Evolutionary conservation across 768 basidiomycete species (phyloP).

Genomic region (Kwoniella heveanensis): DNA sequence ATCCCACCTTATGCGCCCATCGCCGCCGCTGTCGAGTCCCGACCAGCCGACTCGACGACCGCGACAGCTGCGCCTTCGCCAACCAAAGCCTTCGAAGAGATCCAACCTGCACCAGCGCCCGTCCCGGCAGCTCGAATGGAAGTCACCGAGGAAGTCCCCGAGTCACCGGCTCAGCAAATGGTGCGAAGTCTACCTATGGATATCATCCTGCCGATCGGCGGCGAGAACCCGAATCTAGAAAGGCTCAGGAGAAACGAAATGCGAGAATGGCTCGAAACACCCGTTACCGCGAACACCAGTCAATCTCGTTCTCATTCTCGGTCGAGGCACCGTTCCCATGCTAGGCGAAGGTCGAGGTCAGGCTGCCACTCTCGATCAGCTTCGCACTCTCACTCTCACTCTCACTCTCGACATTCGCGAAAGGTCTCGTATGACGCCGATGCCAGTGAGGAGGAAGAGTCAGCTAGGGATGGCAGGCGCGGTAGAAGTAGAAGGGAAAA

Average conservation of each 20-base stretch:
- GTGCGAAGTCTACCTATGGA: slow-evolving; percentile 49
- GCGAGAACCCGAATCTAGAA: slow-evolving; percentile 9
- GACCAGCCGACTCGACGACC: background rate
- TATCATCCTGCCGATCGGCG: slow-evolving; percentile 33
- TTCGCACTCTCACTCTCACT: slow-evolving; percentile 11
- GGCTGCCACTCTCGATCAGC: slow-evolving; percentile 3
- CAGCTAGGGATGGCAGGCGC: background rate
- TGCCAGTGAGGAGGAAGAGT: slow-evolving; percentile 20
- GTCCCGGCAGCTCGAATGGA: slow-evolving; percentile 10
- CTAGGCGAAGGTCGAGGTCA: slow-evolving; percentile 18
- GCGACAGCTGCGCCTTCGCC: slow-evolving; percentile 8
- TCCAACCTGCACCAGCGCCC: slow-evolving; percentile 10
- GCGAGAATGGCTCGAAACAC: slow-evolving; percentile 13
- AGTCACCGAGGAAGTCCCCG: slow-evolving; percentile 10
- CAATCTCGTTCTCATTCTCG: slow-evolving; percentile 6
- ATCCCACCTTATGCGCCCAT: slow-evolving; percentile 22
- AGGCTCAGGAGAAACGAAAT: slow-evolving; percentile 8
- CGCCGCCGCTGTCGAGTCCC: slow-evolving; percentile 4
- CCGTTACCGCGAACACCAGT: background rate
- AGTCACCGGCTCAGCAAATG: slow-evolving; percentile 32
- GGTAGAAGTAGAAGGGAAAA: slow-evolving; percentile 20
- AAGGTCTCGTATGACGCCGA: slow-evolving; percentile 25
- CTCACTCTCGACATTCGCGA: slow-evolving; percentile 12
- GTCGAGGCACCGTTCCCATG: slow-evolving; percentile 8
- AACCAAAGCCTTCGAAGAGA: background rate